Conservation (phyloP, 2,329 filamentous ascomycete genomes). For the Pezicula neosporulosa region DNA sequence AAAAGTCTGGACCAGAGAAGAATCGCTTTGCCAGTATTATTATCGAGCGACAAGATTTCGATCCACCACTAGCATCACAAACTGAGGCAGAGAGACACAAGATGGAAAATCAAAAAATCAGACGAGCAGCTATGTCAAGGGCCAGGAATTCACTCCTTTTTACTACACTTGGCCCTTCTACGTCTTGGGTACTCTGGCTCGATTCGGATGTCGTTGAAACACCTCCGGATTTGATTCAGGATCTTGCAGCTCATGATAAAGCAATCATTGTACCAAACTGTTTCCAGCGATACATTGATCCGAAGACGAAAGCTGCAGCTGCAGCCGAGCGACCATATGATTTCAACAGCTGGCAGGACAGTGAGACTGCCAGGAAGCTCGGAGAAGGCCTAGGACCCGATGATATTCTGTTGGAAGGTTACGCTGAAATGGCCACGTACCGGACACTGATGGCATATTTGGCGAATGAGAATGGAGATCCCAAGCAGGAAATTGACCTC, state of each 20-base stretch:
- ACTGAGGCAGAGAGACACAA: conserved; percentile 88
- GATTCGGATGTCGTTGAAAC: conserved; percentile 91
- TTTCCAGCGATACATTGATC: conserved; percentile 80
- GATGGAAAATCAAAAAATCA: conserved; percentile 80
- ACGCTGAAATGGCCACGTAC: conserved; percentile 89
- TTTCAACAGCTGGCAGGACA: conserved; percentile 97
- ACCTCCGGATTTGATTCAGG: conserved; percentile 80
- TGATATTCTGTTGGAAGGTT: conserved; percentile 91
- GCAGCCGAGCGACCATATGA: conserved; percentile 84
- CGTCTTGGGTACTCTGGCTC: conserved; percentile 96
- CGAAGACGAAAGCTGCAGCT: conserved; percentile 63
- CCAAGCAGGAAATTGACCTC: conserved; percentile 64
- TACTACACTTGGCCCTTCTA: conserved; percentile 85
- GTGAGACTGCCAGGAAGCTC: conserved; percentile 71
- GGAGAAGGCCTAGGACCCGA: conserved; percentile 80
- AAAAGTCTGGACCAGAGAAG: conserved; percentile 70
- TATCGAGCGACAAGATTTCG: conserved; percentile 93
- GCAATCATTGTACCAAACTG: conserved; percentile 94
- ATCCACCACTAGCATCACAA: conserved; percentile 75
- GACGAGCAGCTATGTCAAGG: conserved; percentile 86
- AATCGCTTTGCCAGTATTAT: conserved; percentile 89
- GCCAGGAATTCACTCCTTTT: conserved; percentile 93
- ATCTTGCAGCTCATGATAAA: conserved; percentile 83
- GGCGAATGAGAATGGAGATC: conserved; percentile 53
- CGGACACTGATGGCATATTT: conserved; percentile 88